Evolutionary conservation across 2,329 filamentous ascomycete genomes (phyloP).

Genomic region (Ascochyta viciae-villosae): DNA sequence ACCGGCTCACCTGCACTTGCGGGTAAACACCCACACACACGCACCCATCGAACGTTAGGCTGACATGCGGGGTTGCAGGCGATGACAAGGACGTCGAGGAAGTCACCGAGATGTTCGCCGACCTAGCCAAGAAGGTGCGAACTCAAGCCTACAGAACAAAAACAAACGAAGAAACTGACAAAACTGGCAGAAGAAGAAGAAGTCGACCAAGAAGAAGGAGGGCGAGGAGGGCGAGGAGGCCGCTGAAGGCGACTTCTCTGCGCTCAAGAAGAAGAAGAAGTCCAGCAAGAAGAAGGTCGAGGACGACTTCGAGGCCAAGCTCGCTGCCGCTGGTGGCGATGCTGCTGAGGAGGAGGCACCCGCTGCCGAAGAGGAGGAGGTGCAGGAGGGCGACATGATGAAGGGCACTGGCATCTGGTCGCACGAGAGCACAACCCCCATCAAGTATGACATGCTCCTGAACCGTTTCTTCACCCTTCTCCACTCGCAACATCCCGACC

Average conservation of each 20-base stretch:
- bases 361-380: constrained; percentile 56
- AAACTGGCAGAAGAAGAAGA: constrained; percentile 65
- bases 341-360: constrained; percentile 64
- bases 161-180: background rate
- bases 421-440: constrained; percentile 77
- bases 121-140: constrained; percentile 69
- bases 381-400: constrained; percentile 77
- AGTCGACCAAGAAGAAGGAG: constrained; percentile 66
- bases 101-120: constrained; percentile 68
- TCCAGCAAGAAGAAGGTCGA: constrained; percentile 66
- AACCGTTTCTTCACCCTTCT: constrained; percentile 93
- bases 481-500: constrained; percentile 94
- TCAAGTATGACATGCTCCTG: constrained; percentile 86
- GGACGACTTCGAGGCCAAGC: constrained; percentile 72
- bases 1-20: constrained; percentile 22
- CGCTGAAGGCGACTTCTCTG: constrained; percentile 65
- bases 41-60: constrained; percentile 14
- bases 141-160: background rate
- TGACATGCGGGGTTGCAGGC: constrained; percentile 35
- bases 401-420: constrained; percentile 89
- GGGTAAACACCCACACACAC: constrained; percentile 26
- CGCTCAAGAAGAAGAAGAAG: constrained; percentile 89
- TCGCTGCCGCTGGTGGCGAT: constrained; percentile 63
- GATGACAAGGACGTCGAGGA: constrained; percentile 68
- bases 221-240: constrained; percentile 57